Conservation (phyloP, 768 basidiomycete genomes). For the Trametes coccinea region DNA sequence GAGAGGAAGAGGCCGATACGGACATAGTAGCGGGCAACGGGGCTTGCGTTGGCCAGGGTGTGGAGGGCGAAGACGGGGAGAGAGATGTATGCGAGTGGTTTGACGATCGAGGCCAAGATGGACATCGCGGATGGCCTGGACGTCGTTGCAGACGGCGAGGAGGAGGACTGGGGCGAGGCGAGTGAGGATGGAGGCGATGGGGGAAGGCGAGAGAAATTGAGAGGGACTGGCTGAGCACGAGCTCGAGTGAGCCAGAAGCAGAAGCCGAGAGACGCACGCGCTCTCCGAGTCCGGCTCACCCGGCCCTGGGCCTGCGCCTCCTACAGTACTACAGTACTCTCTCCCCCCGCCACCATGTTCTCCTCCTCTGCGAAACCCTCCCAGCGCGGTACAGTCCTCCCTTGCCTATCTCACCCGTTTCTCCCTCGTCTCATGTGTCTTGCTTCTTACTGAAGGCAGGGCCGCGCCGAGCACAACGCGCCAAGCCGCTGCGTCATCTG, state of each 20-base stretch:
- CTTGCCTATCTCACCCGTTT: background rate
- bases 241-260: slow-evolving; percentile 4
- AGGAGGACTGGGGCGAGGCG: background rate
- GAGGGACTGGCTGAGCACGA: background rate
- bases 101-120: slow-evolving; percentile 57
- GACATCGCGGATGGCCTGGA: slow-evolving; percentile 50
- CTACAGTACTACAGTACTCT: background rate
- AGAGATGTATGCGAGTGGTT: slow-evolving; percentile 75
- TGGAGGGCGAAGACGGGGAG: slow-evolving; percentile 69
- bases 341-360: slow-evolving; percentile 9
- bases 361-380: slow-evolving; percentile 12
- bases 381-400: slow-evolving; percentile 12
- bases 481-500: slow-evolving; percentile 7
- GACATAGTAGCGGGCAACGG: slow-evolving; percentile 68
- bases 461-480: background rate
- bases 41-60: slow-evolving; percentile 55
- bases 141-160: slow-evolving; percentile 11
- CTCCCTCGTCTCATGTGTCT: background rate
- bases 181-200: slow-evolving; percentile 9
- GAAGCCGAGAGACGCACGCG: slow-evolving; percentile 13
- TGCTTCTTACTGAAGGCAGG: slow-evolving; percentile 4
- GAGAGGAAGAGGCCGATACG: slow-evolving; percentile 72
- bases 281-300: background rate
- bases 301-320: background rate
- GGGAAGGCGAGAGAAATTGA: slow-evolving; percentile 10